These are phyloP conservation scores for Cryptosporidium canis DNA, from an alignment of 169 alveolate species.

Conservation along the genomic window DNA sequence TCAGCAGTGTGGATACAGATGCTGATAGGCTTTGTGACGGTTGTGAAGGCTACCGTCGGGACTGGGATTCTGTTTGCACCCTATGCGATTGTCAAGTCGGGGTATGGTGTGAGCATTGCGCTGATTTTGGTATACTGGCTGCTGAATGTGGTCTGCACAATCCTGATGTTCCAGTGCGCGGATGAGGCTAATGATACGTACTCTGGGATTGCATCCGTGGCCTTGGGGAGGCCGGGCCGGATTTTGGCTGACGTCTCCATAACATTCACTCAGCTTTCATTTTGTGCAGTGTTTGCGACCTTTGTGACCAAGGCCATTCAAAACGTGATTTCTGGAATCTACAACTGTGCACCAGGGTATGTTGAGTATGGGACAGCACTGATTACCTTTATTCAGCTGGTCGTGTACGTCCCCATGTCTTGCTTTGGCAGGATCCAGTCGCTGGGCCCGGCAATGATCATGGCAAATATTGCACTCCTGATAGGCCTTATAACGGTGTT, in stretches of 20 bases:
- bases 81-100: conserved; percentile 37
- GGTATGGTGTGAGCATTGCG: conserved; percentile 9
- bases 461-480: conserved; percentile 43
- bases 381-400: conserved; percentile 45
- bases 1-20: conserved; percentile 56
- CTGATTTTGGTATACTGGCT: conserved; percentile 38
- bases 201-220: conserved; percentile 38
- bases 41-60: conserved; percentile 56
- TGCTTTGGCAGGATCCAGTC: conserved; percentile 65
- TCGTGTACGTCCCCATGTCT: conserved; percentile 27
- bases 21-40: conserved; percentile 58
- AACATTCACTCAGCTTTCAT: conserved; percentile 10
- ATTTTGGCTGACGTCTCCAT: conserved; percentile 50
- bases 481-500: conserved; percentile 40
- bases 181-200: conserved; percentile 64
- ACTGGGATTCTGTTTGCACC: conserved; percentile 66
- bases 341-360: conserved; percentile 31
- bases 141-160: conserved; percentile 41
- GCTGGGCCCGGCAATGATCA: conserved; percentile 32
- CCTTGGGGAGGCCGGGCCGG: conserved; percentile 27
- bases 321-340: conserved; percentile 43
- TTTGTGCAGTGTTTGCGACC: conserved; percentile 52
- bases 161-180: conserved; percentile 44
- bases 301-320: conserved; percentile 68
- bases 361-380: conserved; percentile 53